Percentiles rank a stretch among this genome's conserved stretches.
phyloP scores from a whole-genome alignment of 2,329 filamentous ascomycete species.

The Pyrenophora seminiperda region DNA sequence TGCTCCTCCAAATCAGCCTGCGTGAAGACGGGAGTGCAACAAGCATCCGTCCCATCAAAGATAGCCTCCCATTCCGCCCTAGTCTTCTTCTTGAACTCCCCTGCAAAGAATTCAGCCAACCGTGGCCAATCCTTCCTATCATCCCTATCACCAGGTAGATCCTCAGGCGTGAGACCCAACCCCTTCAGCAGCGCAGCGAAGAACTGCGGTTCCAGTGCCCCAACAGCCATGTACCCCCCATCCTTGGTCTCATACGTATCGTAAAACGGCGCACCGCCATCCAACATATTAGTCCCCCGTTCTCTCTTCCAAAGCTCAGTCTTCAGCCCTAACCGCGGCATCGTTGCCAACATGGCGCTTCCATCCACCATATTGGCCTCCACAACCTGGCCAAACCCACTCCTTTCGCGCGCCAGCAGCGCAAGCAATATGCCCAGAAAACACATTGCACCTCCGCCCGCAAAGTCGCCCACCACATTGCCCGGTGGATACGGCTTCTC shows the following conservation, averaged over 20 bases:
- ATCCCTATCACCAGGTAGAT: conserved; percentile 57
- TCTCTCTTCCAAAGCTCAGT: conserved; percentile 65
- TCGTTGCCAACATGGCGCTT: conserved; percentile 75
- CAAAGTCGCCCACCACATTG: conserved; percentile 90
- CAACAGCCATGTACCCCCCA: conserved; percentile 79
- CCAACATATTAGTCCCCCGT: conserved; percentile 77
- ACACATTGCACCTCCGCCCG: conserved; percentile 81
- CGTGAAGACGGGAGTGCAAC: conserved; percentile 83
- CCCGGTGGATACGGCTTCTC: conserved; percentile 77
- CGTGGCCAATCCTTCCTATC: conserved; percentile 71
- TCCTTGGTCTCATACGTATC: conserved; percentile 86
- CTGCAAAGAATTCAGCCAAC: conserved; percentile 65
- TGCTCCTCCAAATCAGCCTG: conserved; percentile 71
- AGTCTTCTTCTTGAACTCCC: conserved; percentile 70
- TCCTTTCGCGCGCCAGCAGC: conserved; percentile 66
- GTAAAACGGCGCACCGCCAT: conserved; percentile 87
- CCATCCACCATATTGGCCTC: conserved; percentile 98
- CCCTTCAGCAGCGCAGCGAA: conserved; percentile 71
- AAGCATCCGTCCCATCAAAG: conserved; percentile 91
- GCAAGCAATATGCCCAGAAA: conserved; percentile 84
- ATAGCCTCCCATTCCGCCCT: conserved; percentile 80
- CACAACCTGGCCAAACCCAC: conserved; percentile 80
- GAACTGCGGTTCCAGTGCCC: conserved; percentile 87
- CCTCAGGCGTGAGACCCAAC: conserved; percentile 60
- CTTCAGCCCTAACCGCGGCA: conserved; percentile 71